phyloP scores from a whole-genome alignment of 1,284 basidiomycete species.

The Chondrostereum purpureum region DNA sequence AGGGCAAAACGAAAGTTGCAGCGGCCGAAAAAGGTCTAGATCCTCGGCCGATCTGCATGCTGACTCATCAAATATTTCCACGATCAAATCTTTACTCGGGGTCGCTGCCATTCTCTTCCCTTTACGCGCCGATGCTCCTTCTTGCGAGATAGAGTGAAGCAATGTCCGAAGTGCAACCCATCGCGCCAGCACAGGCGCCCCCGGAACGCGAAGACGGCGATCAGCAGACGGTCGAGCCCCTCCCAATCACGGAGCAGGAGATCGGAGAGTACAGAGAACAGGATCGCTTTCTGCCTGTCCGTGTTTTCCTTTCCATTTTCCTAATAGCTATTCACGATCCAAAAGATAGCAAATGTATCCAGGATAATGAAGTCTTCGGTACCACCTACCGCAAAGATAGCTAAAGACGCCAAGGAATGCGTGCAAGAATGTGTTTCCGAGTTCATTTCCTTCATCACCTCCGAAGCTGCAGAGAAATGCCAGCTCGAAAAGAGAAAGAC shows the following conservation, averaged over 20 bases:
- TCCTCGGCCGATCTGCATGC: too few relatives aligned
- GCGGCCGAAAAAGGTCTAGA: too few relatives aligned
- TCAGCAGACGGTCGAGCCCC: constrained; percentile 47
- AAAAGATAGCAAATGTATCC: constrained; percentile 89
- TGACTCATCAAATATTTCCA: too few relatives aligned
- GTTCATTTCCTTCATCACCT: constrained; percentile 93
- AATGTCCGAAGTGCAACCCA: constrained; percentile 51
- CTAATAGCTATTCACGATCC: not conserved
- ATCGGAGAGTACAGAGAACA: constrained; percentile 90
- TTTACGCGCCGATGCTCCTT: too few relatives aligned
- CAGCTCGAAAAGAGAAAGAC: constrained; percentile 81
- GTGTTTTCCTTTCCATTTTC: too few relatives aligned
- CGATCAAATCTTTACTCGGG: too few relatives aligned
- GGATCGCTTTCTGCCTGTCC: constrained; percentile 83
- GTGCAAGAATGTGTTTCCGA: constrained; percentile 96
- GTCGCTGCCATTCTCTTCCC: too few relatives aligned
- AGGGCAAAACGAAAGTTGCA: too few relatives aligned
- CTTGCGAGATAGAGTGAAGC: too few relatives aligned
- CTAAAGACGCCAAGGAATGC: constrained; percentile 95
- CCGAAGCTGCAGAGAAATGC: constrained; percentile 85
- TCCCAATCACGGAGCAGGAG: constrained; percentile 83
- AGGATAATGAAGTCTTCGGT: constrained; percentile 91
- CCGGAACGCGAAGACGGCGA: too few relatives aligned
- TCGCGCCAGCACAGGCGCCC: constrained; percentile 52
- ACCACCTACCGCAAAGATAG: constrained; percentile 90